Conservation (phyloP, 257 asterid genomes). For the Solanum arcanum region DNA sequence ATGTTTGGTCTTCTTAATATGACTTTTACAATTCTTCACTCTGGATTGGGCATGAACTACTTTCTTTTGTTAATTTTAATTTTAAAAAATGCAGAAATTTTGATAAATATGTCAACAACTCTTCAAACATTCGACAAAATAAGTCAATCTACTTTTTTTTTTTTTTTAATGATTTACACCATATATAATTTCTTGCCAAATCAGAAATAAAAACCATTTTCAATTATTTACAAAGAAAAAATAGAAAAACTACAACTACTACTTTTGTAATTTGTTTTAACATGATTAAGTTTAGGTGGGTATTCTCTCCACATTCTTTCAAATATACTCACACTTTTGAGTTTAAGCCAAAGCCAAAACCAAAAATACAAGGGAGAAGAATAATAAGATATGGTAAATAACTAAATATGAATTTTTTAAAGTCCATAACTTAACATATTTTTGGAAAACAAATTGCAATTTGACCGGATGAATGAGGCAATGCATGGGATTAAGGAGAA, state of each 20-base stretch:
- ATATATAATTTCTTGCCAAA: too few relatives aligned
- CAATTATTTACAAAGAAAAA: not conserved
- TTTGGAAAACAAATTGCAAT: too few relatives aligned
- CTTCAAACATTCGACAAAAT: too few relatives aligned
- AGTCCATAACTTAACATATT: too few relatives aligned
- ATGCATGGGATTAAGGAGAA: not conserved
- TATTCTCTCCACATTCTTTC: not conserved
- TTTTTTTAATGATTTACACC: not conserved
- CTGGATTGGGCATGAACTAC: too few relatives aligned
- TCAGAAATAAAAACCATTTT: not conserved
- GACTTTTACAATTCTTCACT: not conserved
- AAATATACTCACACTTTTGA: not conserved
- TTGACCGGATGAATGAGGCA: not conserved
- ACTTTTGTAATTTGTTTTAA: not conserved
- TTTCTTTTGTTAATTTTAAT: too few relatives aligned
- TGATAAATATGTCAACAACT: too few relatives aligned
- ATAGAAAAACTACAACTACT: not conserved
- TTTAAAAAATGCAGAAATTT: too few relatives aligned
- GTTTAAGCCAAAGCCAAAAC: not conserved
- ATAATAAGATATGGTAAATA: not conserved
- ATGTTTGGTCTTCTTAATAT: too few relatives aligned
- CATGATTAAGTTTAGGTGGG: not conserved
- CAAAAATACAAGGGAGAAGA: not conserved
- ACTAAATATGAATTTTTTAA: not conserved
- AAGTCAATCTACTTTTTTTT: too few relatives aligned